Base-by-base conservation (phyloP, 495 filamentous ascomycete species). In the Sordaria brevicollis region DNA sequence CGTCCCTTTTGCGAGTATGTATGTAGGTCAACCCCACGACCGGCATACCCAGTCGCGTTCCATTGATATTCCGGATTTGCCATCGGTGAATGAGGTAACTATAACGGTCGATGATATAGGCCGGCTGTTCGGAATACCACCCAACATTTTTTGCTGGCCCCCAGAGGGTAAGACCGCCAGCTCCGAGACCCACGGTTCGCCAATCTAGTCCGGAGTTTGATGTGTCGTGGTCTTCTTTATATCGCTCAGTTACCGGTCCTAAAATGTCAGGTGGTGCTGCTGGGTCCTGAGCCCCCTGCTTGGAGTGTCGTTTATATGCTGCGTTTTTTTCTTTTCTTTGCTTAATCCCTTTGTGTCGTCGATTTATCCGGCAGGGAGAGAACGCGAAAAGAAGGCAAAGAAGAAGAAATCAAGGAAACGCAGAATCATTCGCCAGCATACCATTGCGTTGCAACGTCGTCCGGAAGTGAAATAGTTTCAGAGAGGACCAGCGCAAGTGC, bases 171-270 rank as follows among this genome's bases (percentile, higher is more conserved):
- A 62, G 49, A 62, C 5, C 49, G 29, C 21, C 6, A 62, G 73
- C 35, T 57, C 67, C 38, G 33, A 68, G 66, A 72, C 71, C 71
- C 66, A 68, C 25, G 65, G 68, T 70, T 33, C 49, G 49, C 49
- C 10, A 31, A 62, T 57, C 21, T 57, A 62, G 25, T 62, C 49
- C 49, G 49, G 49, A 62, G 49, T 62, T 57, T 31, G 25, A 11
- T 21, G 21, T 62, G 49, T 62, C 49, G 49, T 62, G 49, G 25
- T 62, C 25, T 62, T 31, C 25, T 49, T 54, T 54, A 6, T n/a
- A 54, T 25, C 43, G 43, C 43, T 54, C 43, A n/a, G 19, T 6
- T 19, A 13, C 19, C 25, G 43, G 43, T 54, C 19, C 43, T 54
- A 25, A 25, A 54, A 25, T 62, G 49, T 62, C 49, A 62, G 49